Conservation (phyloP, 345 rosid genomes). For the Populus euphratica region DNA sequence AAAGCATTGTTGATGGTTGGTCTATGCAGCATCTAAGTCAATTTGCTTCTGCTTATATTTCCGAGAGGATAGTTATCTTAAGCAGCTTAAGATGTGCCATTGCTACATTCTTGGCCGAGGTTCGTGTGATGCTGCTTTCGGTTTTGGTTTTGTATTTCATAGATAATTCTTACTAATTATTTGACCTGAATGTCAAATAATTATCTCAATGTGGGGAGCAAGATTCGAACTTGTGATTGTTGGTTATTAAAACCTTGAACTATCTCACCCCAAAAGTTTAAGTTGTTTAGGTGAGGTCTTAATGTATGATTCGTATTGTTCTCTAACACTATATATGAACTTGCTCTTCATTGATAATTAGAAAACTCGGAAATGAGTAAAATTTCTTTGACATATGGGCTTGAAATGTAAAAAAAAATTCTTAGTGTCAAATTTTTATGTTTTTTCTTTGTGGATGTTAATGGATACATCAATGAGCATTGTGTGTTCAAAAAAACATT, state of each 20-base stretch:
- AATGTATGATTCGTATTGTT: background rate
- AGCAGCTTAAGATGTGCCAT: conserved; percentile 53
- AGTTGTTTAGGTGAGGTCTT: too few species aligned
- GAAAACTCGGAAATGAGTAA: background rate
- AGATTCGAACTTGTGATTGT: too few species aligned
- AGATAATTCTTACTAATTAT: too few species aligned
- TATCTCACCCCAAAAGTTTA: too few species aligned
- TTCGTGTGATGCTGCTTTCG: conserved; percentile 14
- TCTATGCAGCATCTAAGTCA: conserved; percentile 51
- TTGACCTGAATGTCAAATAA: too few species aligned
- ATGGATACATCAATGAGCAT: background rate
- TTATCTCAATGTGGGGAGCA: too few species aligned
- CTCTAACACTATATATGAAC: background rate
- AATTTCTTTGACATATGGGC: background rate
- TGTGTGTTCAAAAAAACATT: background rate
- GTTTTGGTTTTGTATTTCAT: background rate
- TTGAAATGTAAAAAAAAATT: background rate
- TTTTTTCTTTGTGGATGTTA: background rate
- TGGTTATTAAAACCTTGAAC: too few species aligned
- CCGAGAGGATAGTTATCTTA: conserved; percentile 61
- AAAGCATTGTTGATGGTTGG: conserved; percentile 41
- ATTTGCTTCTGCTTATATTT: conserved; percentile 65
- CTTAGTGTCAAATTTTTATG: background rate
- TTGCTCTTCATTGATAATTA: background rate
- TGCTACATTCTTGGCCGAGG: conserved; percentile 90